phyloP scores from a whole-genome alignment of 2,329 filamentous ascomycete genomes.

The Pestalotiopsis sp. region DNA sequence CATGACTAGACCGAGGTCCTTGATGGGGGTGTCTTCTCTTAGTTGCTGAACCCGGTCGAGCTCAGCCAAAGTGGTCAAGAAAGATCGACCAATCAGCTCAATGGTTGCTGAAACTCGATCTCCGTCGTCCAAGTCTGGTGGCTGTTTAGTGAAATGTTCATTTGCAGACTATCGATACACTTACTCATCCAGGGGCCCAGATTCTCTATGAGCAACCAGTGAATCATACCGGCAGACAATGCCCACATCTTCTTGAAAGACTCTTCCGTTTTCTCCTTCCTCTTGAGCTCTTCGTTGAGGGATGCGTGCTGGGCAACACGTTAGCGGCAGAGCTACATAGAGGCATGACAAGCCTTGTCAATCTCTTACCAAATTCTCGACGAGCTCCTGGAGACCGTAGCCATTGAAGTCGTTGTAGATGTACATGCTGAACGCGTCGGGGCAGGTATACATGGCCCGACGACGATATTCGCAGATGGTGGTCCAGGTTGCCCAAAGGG shows the following conservation, averaged over 20 bases:
- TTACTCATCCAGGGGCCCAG: conserved; percentile 22
- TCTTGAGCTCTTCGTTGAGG: conserved; percentile 18
- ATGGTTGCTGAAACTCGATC: conserved; percentile 17
- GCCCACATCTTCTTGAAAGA: conserved; percentile 24
- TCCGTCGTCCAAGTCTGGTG: conserved; percentile 2
- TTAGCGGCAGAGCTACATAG: no score
- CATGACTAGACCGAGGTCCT: conserved; percentile 24
- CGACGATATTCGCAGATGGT: conserved; percentile 18
- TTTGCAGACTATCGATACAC: conserved; percentile 1
- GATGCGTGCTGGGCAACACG: no score
- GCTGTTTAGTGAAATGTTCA: not conserved
- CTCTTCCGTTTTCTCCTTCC: conserved; percentile 23
- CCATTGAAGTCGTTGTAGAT: conserved; percentile 32
- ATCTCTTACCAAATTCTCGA: conserved; percentile 24
- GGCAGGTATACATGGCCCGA: conserved; percentile 23
- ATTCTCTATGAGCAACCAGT: conserved; percentile 22
- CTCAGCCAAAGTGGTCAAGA: conserved; percentile 18
- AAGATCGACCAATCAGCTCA: conserved; percentile 19
- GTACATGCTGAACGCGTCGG: conserved; percentile 32
- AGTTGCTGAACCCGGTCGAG: conserved; percentile 22
- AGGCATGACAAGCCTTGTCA: no score
- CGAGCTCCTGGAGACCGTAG: conserved; percentile 30
- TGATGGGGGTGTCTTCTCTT: conserved; percentile 21
- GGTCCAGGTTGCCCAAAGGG: conserved; percentile 24
- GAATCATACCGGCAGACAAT: conserved; percentile 20